Evolutionary conservation across 768 basidiomycete genomes (phyloP).

Genomic region (Pleurotus djamor): DNA sequence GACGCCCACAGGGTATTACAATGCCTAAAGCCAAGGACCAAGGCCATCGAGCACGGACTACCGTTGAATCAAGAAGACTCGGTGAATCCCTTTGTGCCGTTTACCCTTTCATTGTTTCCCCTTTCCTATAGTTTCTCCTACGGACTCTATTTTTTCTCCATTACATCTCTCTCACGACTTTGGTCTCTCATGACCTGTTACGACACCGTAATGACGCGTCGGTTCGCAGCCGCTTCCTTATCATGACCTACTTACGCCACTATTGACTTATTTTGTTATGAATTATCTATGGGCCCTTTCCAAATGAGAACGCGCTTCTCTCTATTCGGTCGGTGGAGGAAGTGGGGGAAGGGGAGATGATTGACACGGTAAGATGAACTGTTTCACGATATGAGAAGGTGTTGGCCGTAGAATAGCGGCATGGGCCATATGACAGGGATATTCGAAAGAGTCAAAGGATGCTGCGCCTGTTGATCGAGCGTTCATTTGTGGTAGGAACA

Average conservation of each 20-base stretch:
- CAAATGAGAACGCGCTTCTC: neutral
- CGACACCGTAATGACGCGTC: slow-evolving; percentile 8
- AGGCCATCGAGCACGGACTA: neutral
- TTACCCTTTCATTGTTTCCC: slow-evolving; percentile 16
- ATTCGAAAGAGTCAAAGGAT: neutral
- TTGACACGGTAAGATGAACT: slow-evolving; percentile 5
- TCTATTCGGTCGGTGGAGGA: neutral
- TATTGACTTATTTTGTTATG: slow-evolving; percentile 6
- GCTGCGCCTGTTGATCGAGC: slow-evolving; percentile 5
- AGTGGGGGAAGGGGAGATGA: neutral
- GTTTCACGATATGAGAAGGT: neutral
- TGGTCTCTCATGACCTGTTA: slow-evolving; percentile 6
- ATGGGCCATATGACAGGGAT: neutral
- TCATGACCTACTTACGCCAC: slow-evolving; percentile 5
- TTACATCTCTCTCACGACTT: slow-evolving; percentile 4
- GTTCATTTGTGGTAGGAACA: neutral
- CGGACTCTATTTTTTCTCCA: slow-evolving; percentile 1
- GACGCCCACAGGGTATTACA: slow-evolving; percentile 41
- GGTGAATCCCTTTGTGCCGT: slow-evolving; percentile 22
- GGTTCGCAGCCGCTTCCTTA: neutral
- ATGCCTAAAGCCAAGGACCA: neutral
- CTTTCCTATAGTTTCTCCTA: slow-evolving; percentile 2
- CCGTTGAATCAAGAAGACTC: slow-evolving; percentile 14
- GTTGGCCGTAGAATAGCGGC: neutral
- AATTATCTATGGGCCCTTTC: slow-evolving; percentile 2